Base-by-base conservation (phyloP, 768 basidiomycete genomes). In the Suillus luteus region DNA sequence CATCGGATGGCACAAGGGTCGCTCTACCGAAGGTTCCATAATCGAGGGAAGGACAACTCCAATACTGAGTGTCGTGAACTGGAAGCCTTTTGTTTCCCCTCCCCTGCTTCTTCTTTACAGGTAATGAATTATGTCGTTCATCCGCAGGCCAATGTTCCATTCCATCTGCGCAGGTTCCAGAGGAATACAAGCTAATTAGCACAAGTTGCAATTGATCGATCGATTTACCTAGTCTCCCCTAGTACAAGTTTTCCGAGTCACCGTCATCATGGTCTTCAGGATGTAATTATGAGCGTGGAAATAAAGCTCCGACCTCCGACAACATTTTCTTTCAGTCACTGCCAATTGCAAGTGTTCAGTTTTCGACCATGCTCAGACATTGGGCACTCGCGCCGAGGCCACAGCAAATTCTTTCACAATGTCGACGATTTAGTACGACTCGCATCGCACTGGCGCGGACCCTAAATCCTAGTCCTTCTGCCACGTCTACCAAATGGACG, bases 131-230 rank as follows among this genome's bases (percentile, higher is more conserved):
- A 48, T 61, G 68, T 73, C 78, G 78, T 69, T 81, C 75, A 80
- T 84, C 80, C 71, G 80, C 76, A 44, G 89, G 89, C 89, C 90
- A 91, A 75, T 79, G 81, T 75, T 87, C 86, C 90, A 92, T 91
- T 86, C 87, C 88, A 90, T 87, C 80, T 76, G 78, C 76, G 54
- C 55, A 58, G 49, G 62, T 64, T 62, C 27, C 49, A 17, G 41
- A 41, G 31, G 35, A 24, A 37, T 41, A 19, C 3, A 58, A 40
- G 22, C 3, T 31, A 60, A 52, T 33, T 43, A 22, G 14, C 22
- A 35, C 33, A n/a, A 46, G 46, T 46, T 12, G n/a, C 5, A n/a
- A 44, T 4, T 11, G 33, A 35, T 35, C 4, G 1, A 31, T 31
- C 31, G 31, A 31, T 31, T 35, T 35, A 35, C 33, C 33, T 35